Evolutionary conservation across 2,329 filamentous ascomycete genomes (phyloP).

Genomic region (Fusarium tuaranense): DNA sequence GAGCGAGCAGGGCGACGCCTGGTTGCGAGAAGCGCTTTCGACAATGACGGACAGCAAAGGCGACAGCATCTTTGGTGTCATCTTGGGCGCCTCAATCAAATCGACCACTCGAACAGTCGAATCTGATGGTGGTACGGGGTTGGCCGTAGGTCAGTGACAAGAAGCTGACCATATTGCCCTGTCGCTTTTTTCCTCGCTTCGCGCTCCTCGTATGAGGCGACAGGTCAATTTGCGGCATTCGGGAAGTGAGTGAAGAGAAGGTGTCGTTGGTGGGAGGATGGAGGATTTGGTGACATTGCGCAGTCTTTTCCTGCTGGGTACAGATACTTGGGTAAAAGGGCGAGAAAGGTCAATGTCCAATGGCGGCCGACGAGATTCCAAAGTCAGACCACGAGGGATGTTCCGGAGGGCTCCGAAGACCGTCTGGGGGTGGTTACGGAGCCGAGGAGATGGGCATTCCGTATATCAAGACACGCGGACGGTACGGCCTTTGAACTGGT

Average conservation of each 20-base stretch:
- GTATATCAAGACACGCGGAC: conserved; percentile 8
- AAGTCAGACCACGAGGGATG: conserved; percentile 24
- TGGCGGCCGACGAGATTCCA: conserved; percentile 14
- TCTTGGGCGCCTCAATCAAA: neutral
- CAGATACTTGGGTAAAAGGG: neutral
- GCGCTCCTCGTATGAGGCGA: neutral
- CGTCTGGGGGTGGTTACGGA: neutral
- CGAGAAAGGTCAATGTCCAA: neutral
- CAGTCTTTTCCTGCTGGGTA: neutral
- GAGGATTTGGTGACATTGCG: conserved; percentile 1
- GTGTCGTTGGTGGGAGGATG: neutral
- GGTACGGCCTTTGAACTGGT: neutral
- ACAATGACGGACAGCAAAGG: neutral
- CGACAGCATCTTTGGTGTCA: neutral
- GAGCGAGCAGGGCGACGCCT: neutral
- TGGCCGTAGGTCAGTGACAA: neutral
- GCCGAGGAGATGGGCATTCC: neutral
- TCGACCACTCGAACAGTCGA: neutral
- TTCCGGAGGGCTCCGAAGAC: conserved; percentile 27
- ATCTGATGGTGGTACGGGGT: neutral
- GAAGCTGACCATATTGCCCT: neutral
- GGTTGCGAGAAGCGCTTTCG: neutral
- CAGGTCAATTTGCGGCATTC: neutral
- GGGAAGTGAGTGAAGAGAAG: neutral
- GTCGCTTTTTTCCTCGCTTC: neutral